phyloP scores from a whole-genome alignment of 1,284 basidiomycete genomes.

The Moesziomyces parantarcticus region DNA sequence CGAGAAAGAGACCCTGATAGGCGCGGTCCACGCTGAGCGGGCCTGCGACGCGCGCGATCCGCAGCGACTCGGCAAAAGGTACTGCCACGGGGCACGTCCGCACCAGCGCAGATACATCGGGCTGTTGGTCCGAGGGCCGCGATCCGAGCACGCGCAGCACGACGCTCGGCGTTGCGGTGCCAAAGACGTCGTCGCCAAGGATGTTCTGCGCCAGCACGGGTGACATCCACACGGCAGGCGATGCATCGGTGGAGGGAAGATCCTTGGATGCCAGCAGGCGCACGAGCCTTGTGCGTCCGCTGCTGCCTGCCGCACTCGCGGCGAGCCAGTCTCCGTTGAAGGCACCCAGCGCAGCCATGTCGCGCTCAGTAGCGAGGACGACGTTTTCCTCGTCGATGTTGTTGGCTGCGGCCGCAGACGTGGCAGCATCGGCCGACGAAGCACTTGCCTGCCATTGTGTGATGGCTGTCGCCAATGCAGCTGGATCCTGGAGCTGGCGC shows the following conservation, averaged over 20 bases:
- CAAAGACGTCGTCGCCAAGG: slow-evolving; percentile 30
- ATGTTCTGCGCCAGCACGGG: slow-evolving; percentile 59
- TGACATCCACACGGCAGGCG: slow-evolving; percentile 33
- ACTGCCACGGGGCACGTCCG: slow-evolving; percentile 54
- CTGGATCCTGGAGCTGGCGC: slow-evolving; percentile 29
- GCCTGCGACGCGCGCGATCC: slow-evolving; percentile 85
- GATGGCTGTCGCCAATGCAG: slow-evolving; percentile 35
- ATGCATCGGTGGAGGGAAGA: slow-evolving; percentile 2
- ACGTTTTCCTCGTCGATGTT: slow-evolving; percentile 59
- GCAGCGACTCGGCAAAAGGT: slow-evolving; percentile 71
- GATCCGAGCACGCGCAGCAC: slow-evolving; percentile 39
- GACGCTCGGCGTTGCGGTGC: slow-evolving; percentile 9
- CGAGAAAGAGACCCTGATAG: slow-evolving; percentile 79
- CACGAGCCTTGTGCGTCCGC: slow-evolving; percentile 38
- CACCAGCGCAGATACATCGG: slow-evolving; percentile 44
- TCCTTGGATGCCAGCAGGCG: slow-evolving; percentile 43
- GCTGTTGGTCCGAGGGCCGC: slow-evolving; percentile 11
- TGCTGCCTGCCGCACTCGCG: slow-evolving; percentile 30
- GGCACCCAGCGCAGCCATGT: slow-evolving; percentile 79
- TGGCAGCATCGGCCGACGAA: slow-evolving; percentile 5
- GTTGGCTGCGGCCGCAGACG: slow-evolving; percentile 25
- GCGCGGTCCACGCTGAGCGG: slow-evolving; percentile 79
- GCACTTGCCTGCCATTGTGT: slow-evolving; percentile 37
- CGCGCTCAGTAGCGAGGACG: slow-evolving; percentile 65
- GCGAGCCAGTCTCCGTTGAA: slow-evolving; percentile 89